Evolutionary conservation across 2,329 filamentous ascomycete species (phyloP), one percentile per base, ranked within the genome.

Genomic region (Myriosclerotinia duriaeana): DNA sequence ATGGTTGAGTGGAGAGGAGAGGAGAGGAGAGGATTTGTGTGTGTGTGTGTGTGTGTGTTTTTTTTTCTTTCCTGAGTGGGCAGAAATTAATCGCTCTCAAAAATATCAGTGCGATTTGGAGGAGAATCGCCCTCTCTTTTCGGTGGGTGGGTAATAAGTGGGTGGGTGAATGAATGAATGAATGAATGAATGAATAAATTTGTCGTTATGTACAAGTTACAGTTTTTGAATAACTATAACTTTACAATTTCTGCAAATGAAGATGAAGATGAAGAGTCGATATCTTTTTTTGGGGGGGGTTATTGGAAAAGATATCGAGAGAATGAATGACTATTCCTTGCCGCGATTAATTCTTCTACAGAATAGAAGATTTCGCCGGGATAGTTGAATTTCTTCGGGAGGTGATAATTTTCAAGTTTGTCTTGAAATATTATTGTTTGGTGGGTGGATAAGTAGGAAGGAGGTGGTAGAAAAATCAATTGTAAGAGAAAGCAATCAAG

Each of bases 41-140:
- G 26, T 26, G 26, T 26, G 26, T 26, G 26, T 26, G 26, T 26
- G 26, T 26, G 26, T 26, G 26, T 26, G 52, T 50, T 30, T 52
- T 67, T 65, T 67, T 67, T 61, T 50, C 61, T 60, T 60, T 46
- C 64, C 65, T 64, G 71, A 72, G 71, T 70, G 71, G 67, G 72
- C 70, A 74, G 73, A 75, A 76, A 69, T 75, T 65, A 76, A 76
- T 75, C 73, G 75, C 67, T 73, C 69, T 67, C 68, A 58, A 55
- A 61, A 69, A 70, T 72, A 34, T 34, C 66, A 68, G 59, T 68
- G 67, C 68, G 67, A 68, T 66, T 26, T 2, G 26, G 59, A 61
- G 54, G 22, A 34, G 36, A n/a, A 59, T 60, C 54, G 70, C 70
- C 69, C 69, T 67, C 64, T 69, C 65, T 69, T 66, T 66, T 67